phyloP scores from a whole-genome alignment of 2,329 filamentous ascomycete genomes.

The Ceratocystis cacaofunesta region DNA sequence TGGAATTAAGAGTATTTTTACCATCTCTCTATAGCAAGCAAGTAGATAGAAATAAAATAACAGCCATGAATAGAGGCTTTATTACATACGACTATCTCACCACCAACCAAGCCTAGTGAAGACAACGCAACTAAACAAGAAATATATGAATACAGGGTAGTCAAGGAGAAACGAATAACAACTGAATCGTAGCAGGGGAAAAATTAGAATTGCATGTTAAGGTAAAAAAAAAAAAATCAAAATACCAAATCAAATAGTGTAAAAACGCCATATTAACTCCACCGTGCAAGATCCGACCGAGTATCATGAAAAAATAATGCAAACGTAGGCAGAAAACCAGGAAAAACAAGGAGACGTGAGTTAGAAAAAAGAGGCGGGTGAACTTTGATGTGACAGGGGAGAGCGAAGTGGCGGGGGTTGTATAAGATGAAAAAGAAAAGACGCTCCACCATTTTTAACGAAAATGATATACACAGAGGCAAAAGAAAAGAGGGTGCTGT shows the following conservation, averaged over 20 bases:
- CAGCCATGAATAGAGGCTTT: too few species aligned
- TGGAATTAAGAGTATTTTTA: too few species aligned
- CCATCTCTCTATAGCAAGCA: too few species aligned
- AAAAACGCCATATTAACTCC: conserved; percentile 19
- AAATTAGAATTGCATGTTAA: not conserved
- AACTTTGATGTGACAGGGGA: not conserved
- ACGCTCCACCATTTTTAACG: not conserved
- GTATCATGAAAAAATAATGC: conserved; percentile 11
- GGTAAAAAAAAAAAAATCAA: conserved; percentile 15
- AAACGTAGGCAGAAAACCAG: not conserved
- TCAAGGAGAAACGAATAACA: conserved; percentile 13
- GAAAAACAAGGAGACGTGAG: not conserved
- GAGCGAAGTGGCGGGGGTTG: not conserved
- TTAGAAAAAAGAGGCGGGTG: not conserved
- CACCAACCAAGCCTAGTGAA: too few species aligned
- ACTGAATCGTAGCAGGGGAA: not conserved
- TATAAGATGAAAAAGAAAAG: not conserved
- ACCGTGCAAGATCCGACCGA: conserved; percentile 15
- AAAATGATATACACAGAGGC: conserved; percentile 1
- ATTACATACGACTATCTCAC: too few species aligned
- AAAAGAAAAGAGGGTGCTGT: not conserved
- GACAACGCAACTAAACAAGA: too few species aligned
- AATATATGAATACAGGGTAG: not conserved
- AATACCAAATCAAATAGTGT: conserved; percentile 8
- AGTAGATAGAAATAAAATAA: too few species aligned